phyloP scores from a whole-genome alignment of 1,284 basidiomycete species.

The Ceratorhiza oryzae-sativae region DNA sequence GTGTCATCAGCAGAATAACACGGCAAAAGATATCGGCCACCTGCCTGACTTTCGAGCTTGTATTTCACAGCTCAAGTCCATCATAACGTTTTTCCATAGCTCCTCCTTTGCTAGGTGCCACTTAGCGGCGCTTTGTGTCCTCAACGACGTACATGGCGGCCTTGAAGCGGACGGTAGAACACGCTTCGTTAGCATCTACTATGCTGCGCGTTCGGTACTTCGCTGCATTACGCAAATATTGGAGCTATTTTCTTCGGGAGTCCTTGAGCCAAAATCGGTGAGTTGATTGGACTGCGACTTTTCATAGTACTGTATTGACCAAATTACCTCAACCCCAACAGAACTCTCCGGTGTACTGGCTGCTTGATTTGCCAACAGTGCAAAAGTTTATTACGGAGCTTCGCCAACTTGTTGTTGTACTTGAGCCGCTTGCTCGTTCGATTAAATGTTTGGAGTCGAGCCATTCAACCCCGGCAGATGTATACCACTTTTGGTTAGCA shows the following conservation, averaged over 20 bases:
- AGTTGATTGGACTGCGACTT: neutral
- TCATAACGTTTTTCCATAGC: conserved; percentile 47
- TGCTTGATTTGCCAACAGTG: conserved; percentile 7
- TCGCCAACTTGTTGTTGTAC: conserved; percentile 20
- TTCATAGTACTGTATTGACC: neutral
- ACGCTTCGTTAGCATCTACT: conserved; percentile 48
- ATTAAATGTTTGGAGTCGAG: conserved; percentile 40
- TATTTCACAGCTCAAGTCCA: conserved; percentile 44
- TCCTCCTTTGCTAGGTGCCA: conserved; percentile 46
- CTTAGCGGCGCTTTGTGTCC: conserved; percentile 43
- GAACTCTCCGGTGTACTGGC: conserved; percentile 30
- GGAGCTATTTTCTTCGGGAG: conserved; percentile 20
- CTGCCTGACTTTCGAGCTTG: conserved; percentile 46
- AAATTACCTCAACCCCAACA: neutral
- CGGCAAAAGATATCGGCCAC: conserved; percentile 49
- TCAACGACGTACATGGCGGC: conserved; percentile 44
- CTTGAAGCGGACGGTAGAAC: conserved; percentile 50
- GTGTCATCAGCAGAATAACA: conserved; percentile 49
- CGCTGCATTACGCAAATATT: conserved; percentile 5
- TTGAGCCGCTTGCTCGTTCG: conserved; percentile 39
- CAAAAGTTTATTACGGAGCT: conserved; percentile 3
- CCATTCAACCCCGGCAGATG: conserved; percentile 25
- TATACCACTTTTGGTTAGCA: conserved; percentile 39
- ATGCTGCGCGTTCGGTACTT: conserved; percentile 12
- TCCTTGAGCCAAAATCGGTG: neutral